These are phyloP conservation scores for Wickerhamiella kurtzmanii DNA, from an alignment of 805 yeast genomes.

Conservation along the genomic window DNA sequence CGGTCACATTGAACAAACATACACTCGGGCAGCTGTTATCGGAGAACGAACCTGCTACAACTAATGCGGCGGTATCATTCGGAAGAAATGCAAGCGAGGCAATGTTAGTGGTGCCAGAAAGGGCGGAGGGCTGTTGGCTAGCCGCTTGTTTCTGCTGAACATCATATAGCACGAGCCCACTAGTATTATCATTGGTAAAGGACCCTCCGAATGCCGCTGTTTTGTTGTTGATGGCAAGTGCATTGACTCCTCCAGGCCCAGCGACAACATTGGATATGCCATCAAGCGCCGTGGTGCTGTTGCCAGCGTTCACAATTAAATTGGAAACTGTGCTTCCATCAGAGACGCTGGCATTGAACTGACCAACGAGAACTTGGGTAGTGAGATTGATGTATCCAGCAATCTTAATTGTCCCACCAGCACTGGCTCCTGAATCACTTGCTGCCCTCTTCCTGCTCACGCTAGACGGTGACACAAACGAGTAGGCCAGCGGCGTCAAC, in stretches of 20 bases:
- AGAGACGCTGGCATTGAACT: slow-evolving; percentile 29
- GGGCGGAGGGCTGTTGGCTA: not conserved
- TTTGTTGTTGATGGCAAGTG: slow-evolving; percentile 11
- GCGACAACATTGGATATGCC: not conserved
- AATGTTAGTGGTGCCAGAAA: not conserved
- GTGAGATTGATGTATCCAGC: slow-evolving; percentile 37
- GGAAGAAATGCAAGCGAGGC: slow-evolving; percentile 7
- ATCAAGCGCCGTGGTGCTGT: slow-evolving; percentile 2
- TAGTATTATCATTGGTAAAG: slow-evolving; percentile 1
- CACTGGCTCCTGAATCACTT: slow-evolving; percentile 1
- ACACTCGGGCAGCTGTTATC: slow-evolving; percentile 28
- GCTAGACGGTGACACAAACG: slow-evolving; percentile 4
- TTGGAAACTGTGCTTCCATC: slow-evolving; percentile 21
- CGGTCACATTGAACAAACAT: slow-evolving; percentile 37
- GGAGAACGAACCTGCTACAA: slow-evolving; percentile 11
- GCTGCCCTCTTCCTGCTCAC: not conserved
- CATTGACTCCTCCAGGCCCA: not conserved
- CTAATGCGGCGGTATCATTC: slow-evolving; percentile 4
- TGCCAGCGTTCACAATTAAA: slow-evolving; percentile 23
- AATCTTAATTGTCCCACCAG: slow-evolving; percentile 20
- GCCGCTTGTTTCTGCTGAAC: slow-evolving; percentile 3
- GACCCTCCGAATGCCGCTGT: slow-evolving; percentile 11
- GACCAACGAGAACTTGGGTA: slow-evolving; percentile 47
- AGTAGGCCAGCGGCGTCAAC: slow-evolving; percentile 14
- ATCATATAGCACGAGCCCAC: slow-evolving; percentile 1